Conservation (phyloP, 495 filamentous ascomycete species). For the Neurospora sp. region DNA sequence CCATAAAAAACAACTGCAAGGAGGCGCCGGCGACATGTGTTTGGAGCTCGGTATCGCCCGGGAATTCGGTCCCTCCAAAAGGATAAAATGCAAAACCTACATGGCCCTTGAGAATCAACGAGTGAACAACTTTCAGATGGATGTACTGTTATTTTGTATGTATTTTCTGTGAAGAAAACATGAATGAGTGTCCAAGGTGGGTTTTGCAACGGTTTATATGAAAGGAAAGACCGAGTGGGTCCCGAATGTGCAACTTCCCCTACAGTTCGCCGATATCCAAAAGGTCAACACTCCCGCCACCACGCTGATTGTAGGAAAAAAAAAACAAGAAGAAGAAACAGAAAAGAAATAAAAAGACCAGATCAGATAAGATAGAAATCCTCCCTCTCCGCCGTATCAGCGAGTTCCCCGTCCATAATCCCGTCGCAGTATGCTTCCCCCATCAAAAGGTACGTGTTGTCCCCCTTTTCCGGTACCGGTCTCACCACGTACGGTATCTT, state of each 20-base stretch:
- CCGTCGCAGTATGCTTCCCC: slow-evolving; percentile 11
- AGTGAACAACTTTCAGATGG: too few relatives aligned
- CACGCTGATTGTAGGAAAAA: background rate
- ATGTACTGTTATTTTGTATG: fast-evolving
- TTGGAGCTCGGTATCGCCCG: background rate
- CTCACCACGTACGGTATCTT: slow-evolving; percentile 6
- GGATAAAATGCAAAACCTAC: background rate
- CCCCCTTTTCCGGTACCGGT: background rate
- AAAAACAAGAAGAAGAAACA: background rate
- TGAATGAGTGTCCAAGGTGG: background rate
- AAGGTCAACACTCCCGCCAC: background rate
- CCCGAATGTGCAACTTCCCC: background rate
- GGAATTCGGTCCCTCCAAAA: background rate
- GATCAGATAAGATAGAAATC: background rate
- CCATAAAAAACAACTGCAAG: background rate
- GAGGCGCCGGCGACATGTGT: background rate
- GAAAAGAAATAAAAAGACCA: background rate
- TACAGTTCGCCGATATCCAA: background rate
- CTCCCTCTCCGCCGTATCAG: background rate
- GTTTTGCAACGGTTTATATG: background rate
- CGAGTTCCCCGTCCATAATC: slow-evolving; percentile 7
- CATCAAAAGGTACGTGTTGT: background rate
- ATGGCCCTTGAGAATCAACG: fast-evolving
- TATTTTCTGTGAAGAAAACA: background rate
- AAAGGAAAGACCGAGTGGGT: background rate